These are phyloP conservation scores for Mayamaea pseudoterrestris DNA, from an alignment of 108 stramenopile genomes.

Conservation along the genomic window DNA sequence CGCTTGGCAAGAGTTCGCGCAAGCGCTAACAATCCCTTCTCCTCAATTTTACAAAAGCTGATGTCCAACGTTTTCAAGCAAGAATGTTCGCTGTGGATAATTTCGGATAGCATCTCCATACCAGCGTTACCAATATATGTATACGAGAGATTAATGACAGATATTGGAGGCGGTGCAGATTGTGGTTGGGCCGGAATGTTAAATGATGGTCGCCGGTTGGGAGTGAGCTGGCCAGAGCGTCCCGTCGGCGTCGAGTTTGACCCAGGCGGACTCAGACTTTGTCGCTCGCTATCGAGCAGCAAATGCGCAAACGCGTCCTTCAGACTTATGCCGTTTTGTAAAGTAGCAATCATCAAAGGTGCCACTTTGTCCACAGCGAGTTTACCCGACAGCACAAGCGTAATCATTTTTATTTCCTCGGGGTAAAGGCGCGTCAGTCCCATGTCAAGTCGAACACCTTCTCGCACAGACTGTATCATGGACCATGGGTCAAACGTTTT, in stretches of 20 bases:
- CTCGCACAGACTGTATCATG: constrained; percentile 42
- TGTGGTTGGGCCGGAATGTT: not conserved
- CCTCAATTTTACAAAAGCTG: constrained; percentile 61
- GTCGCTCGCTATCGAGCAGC: constrained; percentile 2
- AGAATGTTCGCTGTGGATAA: constrained; percentile 32
- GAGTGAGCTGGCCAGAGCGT: not conserved
- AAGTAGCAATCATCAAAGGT: constrained; percentile 36
- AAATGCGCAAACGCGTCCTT: constrained; percentile 26
- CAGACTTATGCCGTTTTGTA: constrained; percentile 32
- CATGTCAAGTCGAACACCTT: constrained; percentile 57
- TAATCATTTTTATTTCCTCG: constrained; percentile 50
- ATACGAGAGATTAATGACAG: constrained; percentile 67
- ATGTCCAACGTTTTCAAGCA: constrained; percentile 60
- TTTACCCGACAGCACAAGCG: constrained; percentile 50
- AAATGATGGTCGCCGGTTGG: too few species aligned
- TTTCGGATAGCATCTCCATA: constrained; percentile 51
- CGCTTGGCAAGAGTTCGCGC: constrained; percentile 37
- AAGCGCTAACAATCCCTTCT: constrained; percentile 39
- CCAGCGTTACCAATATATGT: constrained; percentile 64
- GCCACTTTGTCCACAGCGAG: constrained; percentile 47
- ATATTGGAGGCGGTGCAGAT: constrained; percentile 24
- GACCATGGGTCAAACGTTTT: constrained; percentile 53
- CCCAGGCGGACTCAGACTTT: too few species aligned
- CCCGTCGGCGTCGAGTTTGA: not conserved
- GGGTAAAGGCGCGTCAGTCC: constrained; percentile 45